Evolutionary conservation across 164 flowering plant genomes (phyloP), one percentile per base, ranked within the genome.

Genomic region (Cinnamomum micranthum): DNA sequence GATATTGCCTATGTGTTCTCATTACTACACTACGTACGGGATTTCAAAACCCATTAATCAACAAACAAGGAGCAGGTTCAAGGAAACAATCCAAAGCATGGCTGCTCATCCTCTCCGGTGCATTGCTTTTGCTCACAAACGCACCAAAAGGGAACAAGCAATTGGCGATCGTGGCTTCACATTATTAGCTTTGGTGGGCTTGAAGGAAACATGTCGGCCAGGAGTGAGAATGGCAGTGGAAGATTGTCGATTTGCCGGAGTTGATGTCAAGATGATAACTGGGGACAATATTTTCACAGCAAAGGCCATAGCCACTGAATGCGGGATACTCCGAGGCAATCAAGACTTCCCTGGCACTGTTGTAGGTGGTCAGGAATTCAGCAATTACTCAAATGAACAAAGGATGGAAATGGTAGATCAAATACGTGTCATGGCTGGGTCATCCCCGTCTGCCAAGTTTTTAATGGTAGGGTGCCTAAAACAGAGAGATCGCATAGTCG

Each of bases 371-470:
- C 82, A 47, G 50, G 87, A 77, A 28, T 88, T 89, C 75, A 70
- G 91, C 24, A 86, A 78, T 75, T 84, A 82, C 77, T 74, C 87
- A 5, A 77, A 23, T 1, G 84, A 82, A 71, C 82, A 86, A 69
- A 81, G 89, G 62, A 75, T 81, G 83, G 77, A 79, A 73, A 88
- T 65, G 52, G 83, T 87, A 2, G 88, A 88, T 4, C 80, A 60
- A 31, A 90, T 87, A 59, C 66, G 83, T 13, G 96, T 89, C 50
- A 86, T 90, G 91, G 94, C 90, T 1, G 77, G 94, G 65, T 89
- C 94, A 0, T 89, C 95, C n/a, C 90, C 93, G 0, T 74, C 82
- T 12, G 91, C 88, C 76, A 91, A 91, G 72, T 88, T 89, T 28
- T 77, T 86, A 10, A 82, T 91, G 86, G 93, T 89, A 11, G 81